phyloP scores from a whole-genome alignment of 306 rosid genomes.

The Cercis canadensis region DNA sequence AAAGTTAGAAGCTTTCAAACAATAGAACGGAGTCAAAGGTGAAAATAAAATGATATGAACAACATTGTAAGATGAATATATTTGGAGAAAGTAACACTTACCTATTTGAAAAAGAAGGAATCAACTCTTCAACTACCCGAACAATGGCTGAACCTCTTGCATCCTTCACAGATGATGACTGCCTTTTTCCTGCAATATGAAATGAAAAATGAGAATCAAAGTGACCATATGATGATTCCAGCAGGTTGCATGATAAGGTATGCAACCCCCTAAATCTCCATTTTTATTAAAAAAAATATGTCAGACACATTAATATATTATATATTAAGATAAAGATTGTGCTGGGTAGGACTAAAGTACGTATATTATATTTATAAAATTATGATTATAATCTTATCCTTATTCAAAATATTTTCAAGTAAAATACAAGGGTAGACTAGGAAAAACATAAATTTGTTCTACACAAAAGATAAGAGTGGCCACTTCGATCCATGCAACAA shows the following conservation, averaged over 20 bases:
- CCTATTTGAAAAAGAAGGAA: conserved; percentile 70
- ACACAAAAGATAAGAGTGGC: neutral
- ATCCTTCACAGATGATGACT: conserved; percentile 34
- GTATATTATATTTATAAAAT: too few relatives aligned
- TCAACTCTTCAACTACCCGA: conserved; percentile 54
- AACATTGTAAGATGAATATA: neutral
- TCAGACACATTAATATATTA: neutral
- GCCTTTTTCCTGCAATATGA: conserved; percentile 41
- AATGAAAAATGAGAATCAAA: conserved; percentile 21
- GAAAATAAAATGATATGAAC: conserved; percentile 16
- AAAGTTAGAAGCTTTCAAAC: conserved; percentile 5
- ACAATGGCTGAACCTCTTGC: conserved; percentile 37
- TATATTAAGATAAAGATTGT: neutral
- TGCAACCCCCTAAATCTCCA: neutral
- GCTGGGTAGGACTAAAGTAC: neutral
- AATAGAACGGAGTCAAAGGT: neutral
- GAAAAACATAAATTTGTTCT: neutral
- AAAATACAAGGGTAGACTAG: too few relatives aligned
- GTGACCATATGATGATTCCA: neutral
- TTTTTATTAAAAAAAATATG: neutral
- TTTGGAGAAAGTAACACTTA: conserved; percentile 41
- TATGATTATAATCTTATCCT: too few relatives aligned
- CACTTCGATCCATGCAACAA: conserved; percentile 6
- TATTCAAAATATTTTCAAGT: too few relatives aligned
- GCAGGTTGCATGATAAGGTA: neutral